These are phyloP conservation scores for Silene noctiflora DNA, from an alignment of 179 eudicot species.

Conservation along the genomic window DNA sequence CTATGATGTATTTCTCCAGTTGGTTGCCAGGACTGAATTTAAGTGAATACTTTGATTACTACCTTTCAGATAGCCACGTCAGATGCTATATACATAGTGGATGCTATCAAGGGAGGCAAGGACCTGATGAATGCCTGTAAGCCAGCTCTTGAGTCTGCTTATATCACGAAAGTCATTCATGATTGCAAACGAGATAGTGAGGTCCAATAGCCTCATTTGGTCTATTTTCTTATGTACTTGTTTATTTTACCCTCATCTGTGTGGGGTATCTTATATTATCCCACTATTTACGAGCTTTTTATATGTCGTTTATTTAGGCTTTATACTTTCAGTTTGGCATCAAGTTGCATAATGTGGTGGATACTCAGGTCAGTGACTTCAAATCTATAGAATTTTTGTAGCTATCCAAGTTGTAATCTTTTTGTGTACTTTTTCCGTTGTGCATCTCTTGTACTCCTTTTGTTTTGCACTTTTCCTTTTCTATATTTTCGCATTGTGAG, in stretches of 20 bases:
- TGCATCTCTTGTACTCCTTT: neutral
- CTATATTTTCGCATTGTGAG: too few species aligned
- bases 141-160: conserved; percentile 30
- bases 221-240: neutral
- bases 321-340: conserved; percentile 32
- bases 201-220: conserved; percentile 20
- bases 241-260: neutral
- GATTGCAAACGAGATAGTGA: conserved; percentile 37
- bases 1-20: neutral
- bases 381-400: neutral
- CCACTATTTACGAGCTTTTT: neutral
- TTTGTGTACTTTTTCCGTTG: neutral
- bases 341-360: conserved; percentile 30
- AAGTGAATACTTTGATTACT: neutral
- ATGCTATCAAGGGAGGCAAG: conserved; percentile 25
- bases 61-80: conserved; percentile 27
- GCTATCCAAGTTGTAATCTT: neutral
- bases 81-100: conserved; percentile 28
- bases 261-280: neutral
- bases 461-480: too few species aligned
- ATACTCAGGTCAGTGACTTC: conserved; percentile 28
- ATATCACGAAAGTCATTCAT: conserved; percentile 32
- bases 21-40: neutral
- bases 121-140: conserved; percentile 30
- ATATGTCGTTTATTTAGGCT: conserved; percentile 10